Conservation (phyloP, 768 basidiomycete genomes). For the Phanerochaete carnosa region DNA sequence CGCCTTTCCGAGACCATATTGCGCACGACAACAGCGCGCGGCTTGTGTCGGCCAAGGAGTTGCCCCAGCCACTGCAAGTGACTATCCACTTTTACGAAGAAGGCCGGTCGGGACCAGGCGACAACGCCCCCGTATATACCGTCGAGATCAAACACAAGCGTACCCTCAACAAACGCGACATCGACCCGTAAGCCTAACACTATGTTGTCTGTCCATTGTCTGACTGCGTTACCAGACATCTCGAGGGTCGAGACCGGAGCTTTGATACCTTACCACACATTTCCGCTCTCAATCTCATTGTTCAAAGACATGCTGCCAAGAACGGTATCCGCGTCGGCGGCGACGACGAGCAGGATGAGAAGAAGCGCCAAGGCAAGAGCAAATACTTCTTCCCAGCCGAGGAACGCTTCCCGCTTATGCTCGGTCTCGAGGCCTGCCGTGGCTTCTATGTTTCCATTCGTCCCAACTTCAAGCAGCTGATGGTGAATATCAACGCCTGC, state of each 20-base stretch:
- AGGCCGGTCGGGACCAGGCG: slow-evolving; percentile 31
- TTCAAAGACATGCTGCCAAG: slow-evolving; percentile 52
- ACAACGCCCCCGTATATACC: slow-evolving; percentile 39
- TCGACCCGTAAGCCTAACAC: slow-evolving; percentile 31
- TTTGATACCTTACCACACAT: slow-evolving; percentile 58
- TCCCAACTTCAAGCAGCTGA: slow-evolving; percentile 43
- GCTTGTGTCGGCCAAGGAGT: slow-evolving; percentile 35
- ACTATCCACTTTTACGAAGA: slow-evolving; percentile 37
- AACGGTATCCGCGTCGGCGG: slow-evolving; percentile 48
- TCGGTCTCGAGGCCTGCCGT: slow-evolving; percentile 41
- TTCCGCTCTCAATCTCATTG: slow-evolving; percentile 62
- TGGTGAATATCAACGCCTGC: slow-evolving; percentile 53
- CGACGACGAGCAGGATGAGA: background rate
- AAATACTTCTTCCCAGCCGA: slow-evolving; percentile 56
- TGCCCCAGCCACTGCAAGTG: slow-evolving; percentile 36
- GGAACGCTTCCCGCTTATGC: slow-evolving; percentile 25
- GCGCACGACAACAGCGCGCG: slow-evolving; percentile 47
- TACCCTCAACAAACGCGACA: slow-evolving; percentile 27
- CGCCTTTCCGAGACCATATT: slow-evolving; percentile 37
- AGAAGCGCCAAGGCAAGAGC: slow-evolving; percentile 41
- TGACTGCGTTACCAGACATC: slow-evolving; percentile 39
- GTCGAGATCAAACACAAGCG: slow-evolving; percentile 33
- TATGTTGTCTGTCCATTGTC: background rate
- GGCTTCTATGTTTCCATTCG: slow-evolving; percentile 53
- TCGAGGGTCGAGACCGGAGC: slow-evolving; percentile 57